Base-by-base conservation (phyloP, 768 basidiomycete species). In the Coprinellus micaceus region DNA sequence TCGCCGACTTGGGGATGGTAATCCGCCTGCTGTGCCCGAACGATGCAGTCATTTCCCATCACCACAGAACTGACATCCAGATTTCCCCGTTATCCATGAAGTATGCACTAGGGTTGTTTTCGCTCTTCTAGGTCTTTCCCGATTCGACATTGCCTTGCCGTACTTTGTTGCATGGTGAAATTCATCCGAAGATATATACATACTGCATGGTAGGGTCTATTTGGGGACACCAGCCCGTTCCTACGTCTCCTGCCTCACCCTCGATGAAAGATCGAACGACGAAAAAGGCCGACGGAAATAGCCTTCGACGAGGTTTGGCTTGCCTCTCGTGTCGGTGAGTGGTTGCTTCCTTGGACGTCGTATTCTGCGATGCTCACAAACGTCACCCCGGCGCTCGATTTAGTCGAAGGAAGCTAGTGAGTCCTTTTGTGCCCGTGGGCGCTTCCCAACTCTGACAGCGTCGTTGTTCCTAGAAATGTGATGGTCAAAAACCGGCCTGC, bases 401-500 rank as follows among this genome's bases (percentile, higher is more conserved):
- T 52, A 79, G 78, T 59, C 73, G 76, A 62, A 67, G 76, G 52
- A 79, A 79, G 60, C 63, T 79, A 63, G 78, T 79, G 60, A 57
- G 75, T 56, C 33, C 33, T 22, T 36, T 11, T 10, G n/a, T 4
- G 29, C 13, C n/a, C 21, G 33, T 43, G 47, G 17, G 30, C n/a
- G 24, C 19, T 19, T 48, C 39, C 30, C 13, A 36, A 15, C 46
- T 50, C 39, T 48, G 13, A 44, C 48, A 46, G 17, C 43, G 55
- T 22, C 43, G 55, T 22, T 49, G 28, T 47, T n/a, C 36, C 11
- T 60, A 86, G 84, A 80, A 82, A 80, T 86, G 84, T 64, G 82
- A 84, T 62, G 82, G 82, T 17, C 66, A 65, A 24, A 80, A 81
- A 39, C 84, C 84, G 15, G 71, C 77, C 33, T 85, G 84, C 63